Base-by-base conservation (phyloP, 2,329 filamentous ascomycete genomes). In the Arthrobotrys iridis region DNA sequence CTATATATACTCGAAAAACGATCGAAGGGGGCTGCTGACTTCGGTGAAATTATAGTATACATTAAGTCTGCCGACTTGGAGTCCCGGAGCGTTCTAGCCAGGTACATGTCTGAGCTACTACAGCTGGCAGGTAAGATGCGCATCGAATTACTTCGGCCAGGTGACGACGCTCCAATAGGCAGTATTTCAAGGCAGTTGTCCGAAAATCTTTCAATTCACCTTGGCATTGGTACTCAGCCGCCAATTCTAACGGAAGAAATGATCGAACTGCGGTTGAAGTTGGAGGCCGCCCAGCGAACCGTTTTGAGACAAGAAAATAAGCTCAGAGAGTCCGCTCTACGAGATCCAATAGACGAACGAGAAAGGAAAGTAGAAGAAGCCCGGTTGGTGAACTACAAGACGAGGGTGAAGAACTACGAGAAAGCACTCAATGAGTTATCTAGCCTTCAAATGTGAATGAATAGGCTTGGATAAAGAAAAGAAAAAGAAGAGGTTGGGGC, bases 281-380 rank as follows among this genome's bases (percentile, higher is more conserved):
- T 59, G n/a, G 35, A 30, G 22, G 35, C 26, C 22, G 55, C 55
- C 22, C 55, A 43, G 37, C 33, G 55, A 28, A 30, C 55, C 6
- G 35, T 59, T 7, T 59, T 59, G 4, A 59, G 55, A 43, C 55
- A 59, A n/a, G 55, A 59, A n/a, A 43, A 41, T 30, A 59, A 43
- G 20, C 35, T 59, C 10, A 59, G 37, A 43, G 55, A 59, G 55
- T 28, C 22, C 4, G 22, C 55, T 43, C 7, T 41, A 22, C 35
- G 37, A 26, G 55, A 43, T 4, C 20, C 55, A 2, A 59, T 43
- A 11, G 55, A 59, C 28, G 55, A 59, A 11, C 33, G 22, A 7
- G 55, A 59, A 8, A 59, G 55, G 33, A 41, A 58, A 28, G 37
- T n/a, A 2, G 55, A 59, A 8, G 55, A 59, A 20, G 35, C 37